phyloP scores from a whole-genome alignment of 345 rosid genomes.

The Reutealis trisperma region DNA sequence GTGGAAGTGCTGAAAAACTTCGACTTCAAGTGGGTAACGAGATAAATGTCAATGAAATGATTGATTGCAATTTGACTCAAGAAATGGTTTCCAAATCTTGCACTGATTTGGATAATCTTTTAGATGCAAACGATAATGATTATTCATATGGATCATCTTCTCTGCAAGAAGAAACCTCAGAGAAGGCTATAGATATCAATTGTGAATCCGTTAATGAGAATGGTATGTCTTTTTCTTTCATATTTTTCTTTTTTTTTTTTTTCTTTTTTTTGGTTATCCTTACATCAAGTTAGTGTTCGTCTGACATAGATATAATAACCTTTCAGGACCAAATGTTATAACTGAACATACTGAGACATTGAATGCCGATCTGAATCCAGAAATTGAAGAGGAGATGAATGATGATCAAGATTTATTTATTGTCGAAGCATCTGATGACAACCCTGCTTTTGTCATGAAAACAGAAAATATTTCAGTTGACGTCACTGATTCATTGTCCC shows the following conservation, averaged over 20 bases:
- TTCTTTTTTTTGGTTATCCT: background rate
- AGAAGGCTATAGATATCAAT: background rate
- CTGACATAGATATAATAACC: background rate
- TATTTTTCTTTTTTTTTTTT: background rate
- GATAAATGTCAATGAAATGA: background rate
- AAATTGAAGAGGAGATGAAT: background rate
- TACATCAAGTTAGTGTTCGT: background rate
- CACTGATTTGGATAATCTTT: conserved; percentile 2
- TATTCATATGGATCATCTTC: conserved; percentile 23
- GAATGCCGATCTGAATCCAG: conserved; percentile 1
- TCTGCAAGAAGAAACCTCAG: conserved; percentile 5
- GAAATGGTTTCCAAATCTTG: conserved; percentile 5
- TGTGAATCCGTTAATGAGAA: conserved; percentile 12
- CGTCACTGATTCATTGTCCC: background rate
- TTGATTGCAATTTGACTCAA: background rate
- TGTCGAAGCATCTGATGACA: background rate
- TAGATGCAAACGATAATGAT: conserved; percentile 23
- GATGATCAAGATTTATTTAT: background rate
- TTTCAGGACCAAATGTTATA: background rate
- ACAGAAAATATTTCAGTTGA: background rate
- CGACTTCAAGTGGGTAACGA: background rate
- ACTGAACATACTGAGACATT: background rate
- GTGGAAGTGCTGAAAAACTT: background rate
- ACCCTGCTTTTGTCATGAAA: background rate
- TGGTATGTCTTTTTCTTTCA: conserved; percentile 20